Evolutionary conservation across 495 filamentous ascomycete species (phyloP).

Genomic region (Zalerion maritima): DNA sequence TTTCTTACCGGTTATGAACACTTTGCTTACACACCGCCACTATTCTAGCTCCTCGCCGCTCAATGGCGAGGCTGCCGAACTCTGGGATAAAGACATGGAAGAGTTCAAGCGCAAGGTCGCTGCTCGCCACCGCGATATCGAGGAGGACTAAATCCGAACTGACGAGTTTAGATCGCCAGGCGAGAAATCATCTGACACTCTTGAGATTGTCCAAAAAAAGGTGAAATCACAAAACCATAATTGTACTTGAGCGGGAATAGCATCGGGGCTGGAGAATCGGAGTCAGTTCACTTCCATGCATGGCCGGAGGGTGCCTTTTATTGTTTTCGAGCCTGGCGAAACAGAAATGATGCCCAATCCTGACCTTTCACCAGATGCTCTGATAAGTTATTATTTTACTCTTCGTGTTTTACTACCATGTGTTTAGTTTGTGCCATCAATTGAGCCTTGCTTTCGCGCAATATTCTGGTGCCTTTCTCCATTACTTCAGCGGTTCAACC

Average conservation of each 20-base stretch:
- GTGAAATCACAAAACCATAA: too few relatives aligned
- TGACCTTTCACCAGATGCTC: too few relatives aligned
- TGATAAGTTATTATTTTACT: too few relatives aligned
- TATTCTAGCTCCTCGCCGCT: conserved; percentile 66
- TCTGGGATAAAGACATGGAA: conserved; percentile 81
- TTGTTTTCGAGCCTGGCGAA: conserved; percentile 21
- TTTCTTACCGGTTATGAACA: conserved; percentile 1
- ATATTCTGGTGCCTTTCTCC: too few relatives aligned
- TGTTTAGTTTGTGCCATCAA: background rate
- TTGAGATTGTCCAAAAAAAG: too few relatives aligned
- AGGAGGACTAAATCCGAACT: conserved; percentile 38
- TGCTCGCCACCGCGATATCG: conserved; percentile 39
- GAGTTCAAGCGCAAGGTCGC: conserved; percentile 69
- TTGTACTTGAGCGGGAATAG: conserved; percentile 3
- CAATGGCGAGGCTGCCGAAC: conserved; percentile 88
- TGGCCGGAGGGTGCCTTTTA: conserved; percentile 6
- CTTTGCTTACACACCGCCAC: conserved; percentile 4
- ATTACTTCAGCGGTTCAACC: too few relatives aligned
- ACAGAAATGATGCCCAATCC: too few relatives aligned
- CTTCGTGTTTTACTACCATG: background rate
- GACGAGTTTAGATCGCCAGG: too few relatives aligned
- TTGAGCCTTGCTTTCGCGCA: too few relatives aligned
- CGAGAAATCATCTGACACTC: too few relatives aligned
- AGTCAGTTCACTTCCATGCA: conserved; percentile 15
- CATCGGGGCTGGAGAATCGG: conserved; percentile 23